Evolutionary conservation across 177 flowering plant genomes (phyloP).

Genomic region (Tripterygium wilfordii): DNA sequence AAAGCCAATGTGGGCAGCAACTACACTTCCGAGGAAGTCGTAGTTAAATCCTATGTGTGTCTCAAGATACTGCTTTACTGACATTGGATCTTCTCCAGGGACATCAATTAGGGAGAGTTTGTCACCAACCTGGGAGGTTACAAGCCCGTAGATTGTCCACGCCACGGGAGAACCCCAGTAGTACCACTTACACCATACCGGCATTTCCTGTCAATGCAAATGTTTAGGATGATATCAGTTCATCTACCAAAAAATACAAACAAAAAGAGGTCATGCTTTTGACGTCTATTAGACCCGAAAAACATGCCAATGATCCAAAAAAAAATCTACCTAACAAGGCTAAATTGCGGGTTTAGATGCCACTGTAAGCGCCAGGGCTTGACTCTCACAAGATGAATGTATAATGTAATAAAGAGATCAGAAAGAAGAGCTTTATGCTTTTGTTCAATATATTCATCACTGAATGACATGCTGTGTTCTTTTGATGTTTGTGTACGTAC

Average conservation of each 20-base stretch:
- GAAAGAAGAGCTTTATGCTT: neutral
- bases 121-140: slow-evolving; percentile 67
- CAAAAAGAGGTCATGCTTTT: neutral
- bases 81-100: slow-evolving; percentile 19
- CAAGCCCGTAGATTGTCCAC: slow-evolving; percentile 31
- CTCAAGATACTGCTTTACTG: slow-evolving; percentile 43
- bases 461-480: neutral
- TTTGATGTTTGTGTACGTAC: slow-evolving; percentile 7
- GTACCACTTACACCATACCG: slow-evolving; percentile 45
- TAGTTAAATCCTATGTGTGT: slow-evolving; percentile 38
- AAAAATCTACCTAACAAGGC: no score
- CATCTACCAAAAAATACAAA: neutral
- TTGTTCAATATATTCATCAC: no score
- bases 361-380: no score
- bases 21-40: slow-evolving; percentile 57
- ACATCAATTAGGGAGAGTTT: slow-evolving; percentile 16
- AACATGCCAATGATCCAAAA: no score
- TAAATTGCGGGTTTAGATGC: no score
- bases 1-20: slow-evolving; percentile 51
- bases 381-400: no score
- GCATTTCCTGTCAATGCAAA: slow-evolving; percentile 37
- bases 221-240: no score
- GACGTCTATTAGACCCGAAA: neutral
- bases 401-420: neutral
- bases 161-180: slow-evolving; percentile 37